A percentile compares a stretch with the other conserved stretches of the same genome.
These are phyloP conservation scores for Alloteropsis semialata DNA, from an alignment of 176 grass and related monocot species.

Conservation along the genomic window DNA sequence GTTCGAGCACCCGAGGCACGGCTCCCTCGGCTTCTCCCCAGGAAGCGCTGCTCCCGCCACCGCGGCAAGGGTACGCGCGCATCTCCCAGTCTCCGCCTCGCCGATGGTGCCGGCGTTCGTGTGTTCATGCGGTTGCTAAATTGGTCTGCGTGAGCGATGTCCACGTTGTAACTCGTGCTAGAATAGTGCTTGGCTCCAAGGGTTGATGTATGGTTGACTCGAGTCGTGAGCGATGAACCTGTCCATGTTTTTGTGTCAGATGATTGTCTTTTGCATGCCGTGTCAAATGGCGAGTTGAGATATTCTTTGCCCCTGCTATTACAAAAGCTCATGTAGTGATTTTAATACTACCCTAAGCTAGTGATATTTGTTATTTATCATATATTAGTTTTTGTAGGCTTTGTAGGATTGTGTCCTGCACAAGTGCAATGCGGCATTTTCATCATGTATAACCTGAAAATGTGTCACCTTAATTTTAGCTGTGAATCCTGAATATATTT, in stretches of 20 bases:
- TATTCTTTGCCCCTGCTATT: neutral
- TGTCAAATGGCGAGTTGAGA: neutral
- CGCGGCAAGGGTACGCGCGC: constrained; percentile 77
- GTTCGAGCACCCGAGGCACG: constrained; percentile 98
- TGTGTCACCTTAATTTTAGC: too few species aligned
- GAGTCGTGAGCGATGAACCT: too few species aligned
- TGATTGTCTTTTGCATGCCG: too few species aligned
- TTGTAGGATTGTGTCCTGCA: neutral
- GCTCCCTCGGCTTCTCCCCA: constrained; percentile 93
- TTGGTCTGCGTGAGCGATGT: neutral
- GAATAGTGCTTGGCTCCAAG: neutral
- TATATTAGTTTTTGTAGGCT: neutral
- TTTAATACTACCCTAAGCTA: neutral
- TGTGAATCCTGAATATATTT: too few species aligned
- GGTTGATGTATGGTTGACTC: neutral
- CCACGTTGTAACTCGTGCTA: neutral
- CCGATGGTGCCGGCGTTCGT: too few species aligned
- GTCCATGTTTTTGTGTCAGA: too few species aligned
- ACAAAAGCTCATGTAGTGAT: neutral
- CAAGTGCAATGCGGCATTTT: neutral
- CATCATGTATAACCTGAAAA: neutral
- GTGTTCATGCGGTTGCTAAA: neutral
- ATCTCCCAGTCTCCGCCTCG: neutral
- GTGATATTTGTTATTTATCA: neutral
- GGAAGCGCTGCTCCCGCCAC: constrained; percentile 79